phyloP scores from a whole-genome alignment of 2,329 filamentous ascomycete genomes.

The Pseudocercospora pini-densiflorae region DNA sequence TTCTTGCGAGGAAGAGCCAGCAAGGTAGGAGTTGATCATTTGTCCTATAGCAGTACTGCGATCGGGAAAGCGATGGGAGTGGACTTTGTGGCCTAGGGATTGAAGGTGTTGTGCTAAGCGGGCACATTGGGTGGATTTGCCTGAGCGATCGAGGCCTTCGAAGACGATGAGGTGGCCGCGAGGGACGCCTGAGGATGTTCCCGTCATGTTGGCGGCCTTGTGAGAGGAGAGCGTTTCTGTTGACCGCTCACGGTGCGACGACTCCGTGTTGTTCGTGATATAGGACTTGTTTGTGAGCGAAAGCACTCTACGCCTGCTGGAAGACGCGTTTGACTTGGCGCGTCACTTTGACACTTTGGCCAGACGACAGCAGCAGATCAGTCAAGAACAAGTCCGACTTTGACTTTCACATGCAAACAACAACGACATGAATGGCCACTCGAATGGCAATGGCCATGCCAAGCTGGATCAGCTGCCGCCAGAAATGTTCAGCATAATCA shows the following conservation, averaged over 20 bases:
- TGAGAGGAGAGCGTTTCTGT: no score
- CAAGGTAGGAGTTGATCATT: slow-evolving; percentile 84
- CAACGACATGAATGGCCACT: slow-evolving; percentile 22
- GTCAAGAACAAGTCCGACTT: neutral
- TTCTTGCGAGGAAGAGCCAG: slow-evolving; percentile 71
- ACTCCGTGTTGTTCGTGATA: no score
- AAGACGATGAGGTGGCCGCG: slow-evolving; percentile 77
- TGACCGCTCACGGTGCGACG: no score
- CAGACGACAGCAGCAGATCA: neutral
- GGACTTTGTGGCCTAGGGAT: slow-evolving; percentile 55
- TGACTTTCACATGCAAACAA: neutral
- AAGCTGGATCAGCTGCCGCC: slow-evolving; percentile 24
- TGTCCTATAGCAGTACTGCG: slow-evolving; percentile 81
- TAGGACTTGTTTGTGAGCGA: neutral
- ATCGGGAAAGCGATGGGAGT: slow-evolving; percentile 72
- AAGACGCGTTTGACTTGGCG: slow-evolving; percentile 16
- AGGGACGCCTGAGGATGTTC: neutral
- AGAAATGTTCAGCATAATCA: slow-evolving; percentile 54
- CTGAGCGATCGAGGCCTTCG: slow-evolving; percentile 86
- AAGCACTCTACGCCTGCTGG: neutral
- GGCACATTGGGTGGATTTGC: slow-evolving; percentile 89
- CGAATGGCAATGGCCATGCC: slow-evolving; percentile 12
- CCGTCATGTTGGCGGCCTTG: neutral
- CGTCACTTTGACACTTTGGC: slow-evolving; percentile 10
- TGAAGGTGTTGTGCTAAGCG: slow-evolving; percentile 63